Base-by-base conservation (phyloP, 192 early-diverging fungal species). In the Chytriomyces confervae region DNA sequence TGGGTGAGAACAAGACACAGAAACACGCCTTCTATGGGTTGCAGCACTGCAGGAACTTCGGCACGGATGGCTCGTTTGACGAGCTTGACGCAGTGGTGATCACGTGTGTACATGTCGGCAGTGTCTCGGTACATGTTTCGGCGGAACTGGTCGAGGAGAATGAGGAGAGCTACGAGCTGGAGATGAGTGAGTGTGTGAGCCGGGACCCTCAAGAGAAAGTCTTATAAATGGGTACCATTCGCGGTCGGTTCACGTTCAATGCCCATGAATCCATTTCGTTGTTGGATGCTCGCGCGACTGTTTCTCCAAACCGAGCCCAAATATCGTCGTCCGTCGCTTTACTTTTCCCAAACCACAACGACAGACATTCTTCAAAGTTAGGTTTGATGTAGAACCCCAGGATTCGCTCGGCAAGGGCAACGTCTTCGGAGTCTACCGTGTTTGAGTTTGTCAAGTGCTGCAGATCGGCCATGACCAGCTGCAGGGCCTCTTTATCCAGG, bases 341-440 rank as follows among this genome's bases (percentile, higher is more conserved):
- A 20, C 53, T 57, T 57, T 57, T 57, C 53, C 53, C 53, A 57
- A 57, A 57, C 53, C 53, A 57, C 20, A 57, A 5, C 3, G 53
- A 13, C 53, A 57, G 20, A 57, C 53, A 57, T 20, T 57, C 53
- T 57, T 57, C 53, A 57, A 57, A 57, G 53, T 57, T 57, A 3
- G 13, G 53, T 57, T 57, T 57, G 53, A 57, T 57, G 20, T n/a
- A 57, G 20, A n/a, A 57, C 53, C 53, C 53, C 53, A 57, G 53
- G 20, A 57, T 57, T n/a, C 53, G 53, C 20, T 57, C 53, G 16
- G 53, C 53, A 57, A 57, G 53, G 13, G 53, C 53, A 57, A 57
- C 20, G 53, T 57, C 53, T n/a, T 57, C 20, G 53, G 16, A n/a
- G 53, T 57, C 53, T 57, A 57, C 53, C 0, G 53, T 57, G 3